These are phyloP conservation scores for Cryptosporidium sp. DNA, from an alignment of 169 alveolate species.

Conservation along the genomic window DNA sequence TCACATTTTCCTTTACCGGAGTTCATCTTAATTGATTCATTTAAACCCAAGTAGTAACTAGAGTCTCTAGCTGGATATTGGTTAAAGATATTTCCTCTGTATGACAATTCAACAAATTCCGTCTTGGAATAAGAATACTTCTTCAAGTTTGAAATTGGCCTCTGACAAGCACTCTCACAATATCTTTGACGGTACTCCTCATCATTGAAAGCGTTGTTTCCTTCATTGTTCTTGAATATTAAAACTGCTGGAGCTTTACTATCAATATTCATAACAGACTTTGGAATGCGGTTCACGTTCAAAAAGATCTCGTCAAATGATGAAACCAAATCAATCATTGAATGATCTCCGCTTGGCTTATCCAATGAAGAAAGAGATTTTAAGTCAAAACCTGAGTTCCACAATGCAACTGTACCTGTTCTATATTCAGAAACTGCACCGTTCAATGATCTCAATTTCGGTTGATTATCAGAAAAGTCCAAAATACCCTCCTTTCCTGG, in stretches of 20 bases:
- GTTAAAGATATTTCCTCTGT: conserved; percentile 31
- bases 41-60: background rate
- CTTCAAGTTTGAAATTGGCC: conserved; percentile 34
- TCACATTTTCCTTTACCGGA: conserved; percentile 29
- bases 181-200: conserved; percentile 36
- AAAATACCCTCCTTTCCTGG: conserved; percentile 40
- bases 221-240: conserved; percentile 7
- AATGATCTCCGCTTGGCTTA: conserved; percentile 1
- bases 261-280: background rate
- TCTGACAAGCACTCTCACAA: conserved; percentile 44
- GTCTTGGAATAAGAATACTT: conserved; percentile 49
- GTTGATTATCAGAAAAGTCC: conserved; percentile 25
- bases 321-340: background rate
- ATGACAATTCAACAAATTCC: conserved; percentile 53
- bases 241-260: conserved; percentile 26
- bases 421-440: conserved; percentile 37
- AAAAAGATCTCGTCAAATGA: conserved; percentile 53
- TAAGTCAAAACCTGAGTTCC: conserved; percentile 43
- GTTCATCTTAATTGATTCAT: conserved; percentile 4
- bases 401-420: conserved; percentile 58
- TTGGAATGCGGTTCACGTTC: conserved; percentile 30
- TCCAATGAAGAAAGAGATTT: conserved; percentile 9
- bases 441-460: conserved; percentile 2
- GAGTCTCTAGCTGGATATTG: conserved; percentile 65
- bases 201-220: background rate